Evolutionary conservation across 2,329 filamentous ascomycete species (phyloP).

Genomic region (Mariannaea elegans): DNA sequence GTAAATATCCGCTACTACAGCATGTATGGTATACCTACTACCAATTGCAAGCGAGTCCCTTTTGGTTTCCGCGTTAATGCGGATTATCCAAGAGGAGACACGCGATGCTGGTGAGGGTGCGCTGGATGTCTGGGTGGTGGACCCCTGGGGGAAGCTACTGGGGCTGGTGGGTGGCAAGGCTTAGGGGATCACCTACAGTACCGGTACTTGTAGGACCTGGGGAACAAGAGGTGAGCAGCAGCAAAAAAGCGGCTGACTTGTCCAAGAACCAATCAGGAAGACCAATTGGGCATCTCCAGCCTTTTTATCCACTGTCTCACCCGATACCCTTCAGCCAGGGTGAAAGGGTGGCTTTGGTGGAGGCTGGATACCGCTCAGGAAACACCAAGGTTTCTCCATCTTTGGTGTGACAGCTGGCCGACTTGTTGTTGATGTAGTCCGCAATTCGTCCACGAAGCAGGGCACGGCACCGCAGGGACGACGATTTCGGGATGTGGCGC

Average conservation of each 20-base stretch:
- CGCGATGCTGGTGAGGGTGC: no score
- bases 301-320: background rate
- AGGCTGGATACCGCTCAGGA: conserved; percentile 2
- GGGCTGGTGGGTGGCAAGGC: background rate
- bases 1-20: background rate
- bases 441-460: no score
- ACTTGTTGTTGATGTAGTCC: background rate
- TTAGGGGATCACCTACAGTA: conserved; percentile 4
- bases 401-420: background rate
- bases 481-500: conserved; percentile 9
- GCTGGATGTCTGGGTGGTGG: conserved; percentile 10
- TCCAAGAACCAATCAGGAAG: conserved; percentile 15
- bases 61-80: background rate
- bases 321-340: conserved; percentile 1
- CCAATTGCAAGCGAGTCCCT: background rate
- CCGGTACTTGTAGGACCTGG: background rate
- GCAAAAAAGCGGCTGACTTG: conserved; percentile 10
- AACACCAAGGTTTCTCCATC: background rate
- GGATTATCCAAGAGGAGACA: background rate
- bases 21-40: background rate
- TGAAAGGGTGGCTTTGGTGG: background rate
- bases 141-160: background rate
- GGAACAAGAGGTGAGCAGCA: background rate
- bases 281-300: conserved; percentile 18
- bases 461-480: background rate